Conservation (phyloP, 768 basidiomycete genomes). For the Grammothele lineata region DNA sequence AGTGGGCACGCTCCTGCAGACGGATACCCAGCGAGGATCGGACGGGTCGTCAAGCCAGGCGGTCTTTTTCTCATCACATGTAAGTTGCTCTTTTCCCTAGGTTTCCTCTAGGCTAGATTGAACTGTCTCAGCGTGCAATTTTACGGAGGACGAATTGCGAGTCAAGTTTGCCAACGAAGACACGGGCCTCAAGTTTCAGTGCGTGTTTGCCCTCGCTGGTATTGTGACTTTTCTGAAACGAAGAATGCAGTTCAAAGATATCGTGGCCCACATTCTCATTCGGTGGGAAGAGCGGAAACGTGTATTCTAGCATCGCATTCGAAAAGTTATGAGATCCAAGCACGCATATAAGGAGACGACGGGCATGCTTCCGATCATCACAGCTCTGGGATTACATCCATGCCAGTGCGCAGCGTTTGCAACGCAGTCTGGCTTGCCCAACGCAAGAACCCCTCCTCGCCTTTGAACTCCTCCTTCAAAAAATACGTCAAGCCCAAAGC, state of each 20-base stretch:
- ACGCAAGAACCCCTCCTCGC: slow-evolving; percentile 40
- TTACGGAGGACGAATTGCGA: slow-evolving; percentile 73
- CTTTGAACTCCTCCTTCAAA: slow-evolving; percentile 43
- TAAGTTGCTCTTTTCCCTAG: slow-evolving; percentile 33
- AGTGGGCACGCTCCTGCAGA: slow-evolving; percentile 48
- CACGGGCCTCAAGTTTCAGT: slow-evolving; percentile 64
- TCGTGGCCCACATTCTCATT: slow-evolving; percentile 70
- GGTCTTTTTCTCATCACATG: slow-evolving; percentile 80
- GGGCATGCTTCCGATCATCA: background rate
- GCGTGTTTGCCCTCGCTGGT: too few relatives aligned
- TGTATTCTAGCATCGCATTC: slow-evolving; percentile 71
- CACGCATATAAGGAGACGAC: background rate
- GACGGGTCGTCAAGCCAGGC: slow-evolving; percentile 54
- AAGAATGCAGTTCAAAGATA: slow-evolving; percentile 55
- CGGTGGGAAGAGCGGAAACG: slow-evolving; percentile 73
- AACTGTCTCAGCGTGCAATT: slow-evolving; percentile 58
- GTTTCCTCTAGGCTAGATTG: background rate
- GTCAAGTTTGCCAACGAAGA: slow-evolving; percentile 43
- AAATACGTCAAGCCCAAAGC: slow-evolving; percentile 77
- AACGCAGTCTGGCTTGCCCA: slow-evolving; percentile 69
- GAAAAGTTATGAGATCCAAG: slow-evolving; percentile 29
- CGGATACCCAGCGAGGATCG: slow-evolving; percentile 58
- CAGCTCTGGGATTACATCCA: slow-evolving; percentile 38
- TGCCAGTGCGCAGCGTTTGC: slow-evolving; percentile 62
- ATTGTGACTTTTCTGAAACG: background rate